phyloP scores from a whole-genome alignment of 1,284 basidiomycete species.

The Austropuccinia psidii region DNA sequence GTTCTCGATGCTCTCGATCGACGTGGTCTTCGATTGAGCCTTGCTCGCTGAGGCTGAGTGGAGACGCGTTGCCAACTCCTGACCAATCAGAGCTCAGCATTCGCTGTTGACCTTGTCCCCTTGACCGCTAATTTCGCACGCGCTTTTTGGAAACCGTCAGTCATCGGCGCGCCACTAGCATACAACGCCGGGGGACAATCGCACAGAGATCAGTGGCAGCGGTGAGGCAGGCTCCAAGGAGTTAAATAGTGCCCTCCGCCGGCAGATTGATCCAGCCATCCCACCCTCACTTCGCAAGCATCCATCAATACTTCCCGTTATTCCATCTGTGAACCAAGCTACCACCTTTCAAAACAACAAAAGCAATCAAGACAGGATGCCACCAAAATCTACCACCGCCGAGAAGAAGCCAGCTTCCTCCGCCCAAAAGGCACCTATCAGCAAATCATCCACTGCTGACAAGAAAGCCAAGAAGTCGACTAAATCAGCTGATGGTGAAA shows the following conservation, averaged over 20 bases:
- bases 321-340: slow-evolving; percentile 1
- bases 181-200: background rate
- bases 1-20: too few species aligned
- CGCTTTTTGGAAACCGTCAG: too few species aligned
- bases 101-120: background rate
- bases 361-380: background rate
- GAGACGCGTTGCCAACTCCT: too few species aligned
- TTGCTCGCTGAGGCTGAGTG: too few species aligned
- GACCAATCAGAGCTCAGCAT: slow-evolving; percentile 1
- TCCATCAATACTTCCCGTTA: background rate
- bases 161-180: background rate
- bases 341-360: background rate
- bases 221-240: too few species aligned
- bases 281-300: too few species aligned
- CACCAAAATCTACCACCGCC: slow-evolving; percentile 35
- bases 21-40: too few species aligned
- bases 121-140: too few species aligned
- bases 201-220: background rate
- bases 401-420: slow-evolving; percentile 36
- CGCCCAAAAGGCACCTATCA: slow-evolving; percentile 52
- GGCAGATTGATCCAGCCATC: too few species aligned
- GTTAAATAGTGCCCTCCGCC: too few species aligned
- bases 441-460: slow-evolving; percentile 54
- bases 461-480: slow-evolving; percentile 53
- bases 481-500: slow-evolving; percentile 53